These are phyloP conservation scores for Phymatotrichopsis omnivora DNA, from an alignment of 2,329 filamentous ascomycete species.

Conservation along the genomic window DNA sequence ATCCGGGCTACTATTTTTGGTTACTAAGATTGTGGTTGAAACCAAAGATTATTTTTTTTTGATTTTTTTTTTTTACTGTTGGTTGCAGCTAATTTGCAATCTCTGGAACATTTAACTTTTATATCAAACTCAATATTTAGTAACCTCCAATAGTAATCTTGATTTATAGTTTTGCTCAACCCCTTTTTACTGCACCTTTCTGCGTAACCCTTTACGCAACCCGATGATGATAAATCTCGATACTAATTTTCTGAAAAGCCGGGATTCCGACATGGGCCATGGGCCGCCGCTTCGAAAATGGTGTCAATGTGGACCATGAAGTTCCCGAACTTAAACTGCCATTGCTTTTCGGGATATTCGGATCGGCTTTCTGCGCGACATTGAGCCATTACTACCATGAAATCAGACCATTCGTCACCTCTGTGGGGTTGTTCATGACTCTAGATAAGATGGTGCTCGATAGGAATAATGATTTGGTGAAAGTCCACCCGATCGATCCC, in stretches of 20 bases:
- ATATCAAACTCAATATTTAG: too few relatives aligned
- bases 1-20: too few relatives aligned
- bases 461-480: conserved; percentile 72
- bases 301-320: conserved; percentile 56
- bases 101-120: too few relatives aligned
- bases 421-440: conserved; percentile 61
- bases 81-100: too few relatives aligned
- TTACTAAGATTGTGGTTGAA: too few relatives aligned
- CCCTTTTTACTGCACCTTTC: too few relatives aligned
- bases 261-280: conserved; percentile 94
- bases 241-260: conserved; percentile 39
- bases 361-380: conserved; percentile 91
- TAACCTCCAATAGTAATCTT: too few relatives aligned
- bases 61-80: too few relatives aligned
- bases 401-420: conserved; percentile 68
- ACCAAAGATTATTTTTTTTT: too few relatives aligned
- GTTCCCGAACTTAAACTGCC: conserved; percentile 78
- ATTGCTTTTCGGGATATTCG: conserved; percentile 86
- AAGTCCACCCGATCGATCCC: conserved; percentile 90
- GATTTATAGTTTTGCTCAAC: too few relatives aligned
- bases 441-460: conserved; percentile 76
- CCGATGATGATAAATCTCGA: neutral
- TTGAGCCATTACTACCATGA: conserved; percentile 94
- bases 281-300: conserved; percentile 69
- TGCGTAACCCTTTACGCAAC: too few relatives aligned